These are phyloP conservation scores for Isatis lusitanica DNA, from an alignment of 441 rosid species.

Conservation along the genomic window DNA sequence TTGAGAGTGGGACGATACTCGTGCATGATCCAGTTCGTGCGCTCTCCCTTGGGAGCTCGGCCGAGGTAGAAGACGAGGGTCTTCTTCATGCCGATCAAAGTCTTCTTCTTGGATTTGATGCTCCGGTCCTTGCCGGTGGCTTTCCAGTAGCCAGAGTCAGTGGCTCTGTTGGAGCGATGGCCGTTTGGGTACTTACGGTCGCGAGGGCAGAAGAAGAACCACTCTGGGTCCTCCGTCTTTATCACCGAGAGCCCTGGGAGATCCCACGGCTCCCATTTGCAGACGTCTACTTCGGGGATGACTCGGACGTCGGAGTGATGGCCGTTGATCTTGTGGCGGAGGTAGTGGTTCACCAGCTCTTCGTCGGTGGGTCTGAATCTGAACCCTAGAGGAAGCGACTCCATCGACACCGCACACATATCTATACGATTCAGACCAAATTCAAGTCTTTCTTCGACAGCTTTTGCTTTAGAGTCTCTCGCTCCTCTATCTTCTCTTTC, in stretches of 20 bases:
- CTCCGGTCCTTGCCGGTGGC: constrained; percentile 89
- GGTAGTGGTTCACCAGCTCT: too few species aligned
- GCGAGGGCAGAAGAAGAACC: constrained; percentile 92
- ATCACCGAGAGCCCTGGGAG: constrained; percentile 62
- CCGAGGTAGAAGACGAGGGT: constrained; percentile 18
- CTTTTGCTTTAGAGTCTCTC: too few species aligned
- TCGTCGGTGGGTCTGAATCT: too few species aligned
- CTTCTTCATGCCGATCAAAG: constrained; percentile 21
- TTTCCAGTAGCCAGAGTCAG: constrained; percentile 87
- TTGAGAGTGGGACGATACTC: constrained; percentile 18
- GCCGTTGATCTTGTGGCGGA: too few species aligned
- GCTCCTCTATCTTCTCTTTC: too few species aligned
- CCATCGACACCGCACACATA: too few species aligned
- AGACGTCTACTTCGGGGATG: too few species aligned
- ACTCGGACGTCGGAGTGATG: too few species aligned
- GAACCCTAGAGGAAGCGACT: too few species aligned
- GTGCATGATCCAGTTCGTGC: constrained; percentile 17
- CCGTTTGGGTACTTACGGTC: constrained; percentile 94
- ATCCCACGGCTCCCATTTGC: too few species aligned
- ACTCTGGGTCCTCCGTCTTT: constrained; percentile 77
- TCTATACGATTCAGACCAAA: too few species aligned
- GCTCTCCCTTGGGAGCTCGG: constrained; percentile 20
- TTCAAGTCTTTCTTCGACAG: too few species aligned
- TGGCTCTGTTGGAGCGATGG: constrained; percentile 82
- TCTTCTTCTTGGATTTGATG: constrained; percentile 59